Evolutionary conservation across 2,329 filamentous ascomycete species (phyloP).

Genomic region (Polytolypa hystricis): DNA sequence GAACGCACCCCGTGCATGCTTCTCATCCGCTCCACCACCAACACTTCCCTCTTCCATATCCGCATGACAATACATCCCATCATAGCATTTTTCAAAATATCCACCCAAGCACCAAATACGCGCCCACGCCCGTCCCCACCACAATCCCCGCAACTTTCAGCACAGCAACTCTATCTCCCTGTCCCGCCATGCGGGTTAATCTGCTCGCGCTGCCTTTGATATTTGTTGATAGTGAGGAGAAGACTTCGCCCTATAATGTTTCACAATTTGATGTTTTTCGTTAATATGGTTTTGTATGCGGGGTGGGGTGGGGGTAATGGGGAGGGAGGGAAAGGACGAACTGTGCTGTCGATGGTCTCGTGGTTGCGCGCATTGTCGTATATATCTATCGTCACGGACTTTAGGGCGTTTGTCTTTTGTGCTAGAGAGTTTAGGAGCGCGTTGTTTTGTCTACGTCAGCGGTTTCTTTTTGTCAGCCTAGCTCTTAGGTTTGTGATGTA

Average conservation of each 20-base stretch:
- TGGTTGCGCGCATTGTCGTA: constrained; percentile 91
- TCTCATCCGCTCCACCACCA: no score
- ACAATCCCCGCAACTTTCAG: constrained; percentile 81
- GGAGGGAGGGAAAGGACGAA: constrained; percentile 34
- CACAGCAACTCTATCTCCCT: constrained; percentile 82
- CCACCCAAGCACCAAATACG: constrained; percentile 62
- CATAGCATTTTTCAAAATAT: constrained; percentile 41
- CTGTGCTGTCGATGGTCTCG: constrained; percentile 75
- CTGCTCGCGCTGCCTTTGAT: constrained; percentile 75
- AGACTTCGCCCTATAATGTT: constrained; percentile 62
- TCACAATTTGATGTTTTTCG: no score
- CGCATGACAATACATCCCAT: no score
- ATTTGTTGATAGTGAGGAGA: constrained; percentile 72
- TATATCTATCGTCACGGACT: constrained; percentile 91
- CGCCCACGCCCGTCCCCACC: constrained; percentile 56
- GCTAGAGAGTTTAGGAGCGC: constrained; percentile 83
- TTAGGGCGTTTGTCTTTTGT: constrained; percentile 80
- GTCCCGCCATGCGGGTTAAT: constrained; percentile 78
- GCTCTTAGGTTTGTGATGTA: neutral
- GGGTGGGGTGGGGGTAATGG: neutral
- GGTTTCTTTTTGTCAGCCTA: neutral
- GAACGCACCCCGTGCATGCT: no score
- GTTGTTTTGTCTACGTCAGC: constrained; percentile 65
- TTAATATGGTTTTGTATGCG: neutral
- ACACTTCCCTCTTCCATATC: no score